These are phyloP conservation scores for Serpula lacrymans DNA, from an alignment of 768 basidiomycete species.

Conservation along the genomic window DNA sequence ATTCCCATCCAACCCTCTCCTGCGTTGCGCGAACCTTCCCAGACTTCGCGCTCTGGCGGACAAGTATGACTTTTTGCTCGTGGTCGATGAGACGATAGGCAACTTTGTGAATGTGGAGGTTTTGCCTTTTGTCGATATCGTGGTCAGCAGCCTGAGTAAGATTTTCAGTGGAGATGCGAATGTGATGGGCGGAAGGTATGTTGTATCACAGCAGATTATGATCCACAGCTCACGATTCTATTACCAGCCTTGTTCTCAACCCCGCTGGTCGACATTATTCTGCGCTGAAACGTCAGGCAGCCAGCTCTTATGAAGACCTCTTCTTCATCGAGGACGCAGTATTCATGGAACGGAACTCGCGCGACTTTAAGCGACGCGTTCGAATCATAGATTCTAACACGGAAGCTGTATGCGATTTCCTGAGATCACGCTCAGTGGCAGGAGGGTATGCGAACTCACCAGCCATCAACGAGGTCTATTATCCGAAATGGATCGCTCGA, in stretches of 20 bases:
- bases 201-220: slow-evolving; percentile 6
- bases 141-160: slow-evolving; percentile 90
- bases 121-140: slow-evolving; percentile 80
- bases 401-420: slow-evolving; percentile 75
- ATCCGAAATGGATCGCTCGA: slow-evolving; percentile 79
- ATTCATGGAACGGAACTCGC: slow-evolving; percentile 97
- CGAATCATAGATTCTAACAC: slow-evolving; percentile 77
- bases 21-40: slow-evolving; percentile 78
- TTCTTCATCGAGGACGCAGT: slow-evolving; percentile 92
- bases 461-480: slow-evolving; percentile 81
- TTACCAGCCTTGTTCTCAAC: slow-evolving; percentile 78
- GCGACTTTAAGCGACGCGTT: slow-evolving; percentile 80
- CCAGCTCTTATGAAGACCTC: slow-evolving; percentile 68
- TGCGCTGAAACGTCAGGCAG: slow-evolving; percentile 58
- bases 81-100: slow-evolving; percentile 93
- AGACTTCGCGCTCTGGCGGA: slow-evolving; percentile 78
- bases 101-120: slow-evolving; percentile 94
- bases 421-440: slow-evolving; percentile 55
- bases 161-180: slow-evolving; percentile 93
- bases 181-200: slow-evolving; percentile 96
- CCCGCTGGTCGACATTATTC: slow-evolving; percentile 70
- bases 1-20: slow-evolving; percentile 92
- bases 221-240: slow-evolving; percentile 1
- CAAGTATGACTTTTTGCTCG: slow-evolving; percentile 81
- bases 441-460: slow-evolving; percentile 29